These are phyloP conservation scores for Xylariaceae sp. DNA, from an alignment of 2,329 filamentous ascomycete species.

Conservation along the genomic window DNA sequence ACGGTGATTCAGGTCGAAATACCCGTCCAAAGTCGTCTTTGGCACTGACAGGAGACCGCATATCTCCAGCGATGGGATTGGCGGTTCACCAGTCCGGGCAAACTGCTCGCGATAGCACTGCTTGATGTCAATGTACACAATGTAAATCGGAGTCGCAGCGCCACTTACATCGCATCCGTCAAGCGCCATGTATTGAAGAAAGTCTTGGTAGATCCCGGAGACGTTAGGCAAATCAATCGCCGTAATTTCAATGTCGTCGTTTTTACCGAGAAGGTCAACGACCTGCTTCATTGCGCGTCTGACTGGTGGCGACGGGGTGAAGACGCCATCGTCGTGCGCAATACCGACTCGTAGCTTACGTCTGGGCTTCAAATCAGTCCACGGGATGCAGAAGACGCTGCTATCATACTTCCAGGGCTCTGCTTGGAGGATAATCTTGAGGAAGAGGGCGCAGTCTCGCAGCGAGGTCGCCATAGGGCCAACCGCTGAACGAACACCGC, in stretches of 20 bases:
- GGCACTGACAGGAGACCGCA: constrained; percentile 24
- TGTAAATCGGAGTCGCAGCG: too few relatives aligned
- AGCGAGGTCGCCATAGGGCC: constrained; percentile 44
- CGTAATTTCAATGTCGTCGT: constrained; percentile 40
- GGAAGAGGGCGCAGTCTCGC: constrained; percentile 33
- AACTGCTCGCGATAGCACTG: constrained; percentile 43
- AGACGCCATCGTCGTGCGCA: constrained; percentile 45
- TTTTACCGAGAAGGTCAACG: constrained; percentile 28
- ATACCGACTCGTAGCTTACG: constrained; percentile 37
- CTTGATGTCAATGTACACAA: too few relatives aligned
- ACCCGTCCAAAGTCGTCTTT: constrained; percentile 19
- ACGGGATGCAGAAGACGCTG: constrained; percentile 39
- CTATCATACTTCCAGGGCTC: constrained; percentile 6
- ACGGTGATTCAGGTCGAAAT: constrained; percentile 26
- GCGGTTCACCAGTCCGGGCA: constrained; percentile 46
- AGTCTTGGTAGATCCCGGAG: too few relatives aligned
- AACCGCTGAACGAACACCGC: constrained; percentile 45
- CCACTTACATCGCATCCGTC: too few relatives aligned
- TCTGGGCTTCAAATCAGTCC: constrained; percentile 26
- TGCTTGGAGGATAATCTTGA: constrained; percentile 2
- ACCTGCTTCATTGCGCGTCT: constrained; percentile 39
- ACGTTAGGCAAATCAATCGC: constrained; percentile 28
- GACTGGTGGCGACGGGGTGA: constrained; percentile 48
- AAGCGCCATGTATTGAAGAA: too few relatives aligned
- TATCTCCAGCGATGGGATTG: constrained; percentile 45